Base-by-base conservation (phyloP, 1,284 basidiomycete species). In the Pholiota adiposa region DNA sequence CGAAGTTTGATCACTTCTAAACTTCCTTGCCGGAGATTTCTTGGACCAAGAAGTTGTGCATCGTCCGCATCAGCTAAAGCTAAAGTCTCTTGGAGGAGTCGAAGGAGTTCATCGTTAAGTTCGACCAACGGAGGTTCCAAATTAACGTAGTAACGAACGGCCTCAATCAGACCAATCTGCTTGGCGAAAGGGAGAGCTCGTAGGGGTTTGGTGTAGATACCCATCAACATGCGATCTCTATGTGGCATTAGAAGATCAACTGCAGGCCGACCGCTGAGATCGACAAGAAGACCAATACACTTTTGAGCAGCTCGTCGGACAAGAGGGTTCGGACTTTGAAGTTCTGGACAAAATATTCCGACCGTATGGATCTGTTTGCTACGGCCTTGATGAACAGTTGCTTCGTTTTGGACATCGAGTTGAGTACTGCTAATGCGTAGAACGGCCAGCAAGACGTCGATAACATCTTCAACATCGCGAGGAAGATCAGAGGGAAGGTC, bases 131-230 rank as follows among this genome's bases (percentile, higher is more conserved):
- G 92, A 11, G 96, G 94, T 41, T 90, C 86, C 34, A 93, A 80
- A 66, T 86, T 90, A 61, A 97, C 84, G 71, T 94, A 93, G 73
- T 96, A 99, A 18, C 96, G 93, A 62, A 99, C 89, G 11, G 96
- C 96, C 71, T 99, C 97, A 59, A 99, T 96, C 84, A 98, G 96
- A 31, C 96, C 97, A 59, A 99, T 98, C 74, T 99, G 97, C 73
- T 97, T 94, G 14, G 92, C 85, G 72, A 98, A 97, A 1, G 96
- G 96, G 18, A 99, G 83, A 0, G 97, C 97, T 57, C 97, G 85
- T n/a, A 99, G 83, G 18, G 97, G 97, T 73, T 99, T 99, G 25
- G 92, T 93, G 77, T 94, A 99, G 68, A 99, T 97, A 1, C 92
- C 90, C 18, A 87, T 86, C 51, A 98, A 81, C 72, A 98, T 88